Evolutionary conservation across 345 rosid species (phyloP), one percentile per base, ranked within the genome.

Genomic region (Corymbia maculata): DNA sequence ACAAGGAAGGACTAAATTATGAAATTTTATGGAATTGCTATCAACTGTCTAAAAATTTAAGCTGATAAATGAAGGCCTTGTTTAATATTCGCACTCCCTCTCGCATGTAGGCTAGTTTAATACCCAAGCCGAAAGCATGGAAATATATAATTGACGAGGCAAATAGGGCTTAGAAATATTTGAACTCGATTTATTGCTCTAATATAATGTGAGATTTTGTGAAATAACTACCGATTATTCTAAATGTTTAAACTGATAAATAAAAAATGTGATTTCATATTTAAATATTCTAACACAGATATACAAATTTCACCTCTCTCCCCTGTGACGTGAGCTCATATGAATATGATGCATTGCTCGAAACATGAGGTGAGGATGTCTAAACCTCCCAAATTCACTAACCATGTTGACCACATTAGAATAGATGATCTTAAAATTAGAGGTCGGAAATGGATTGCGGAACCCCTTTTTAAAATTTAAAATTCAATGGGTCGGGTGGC

Each of bases 61-160:
- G 24, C 0, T 4, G 3, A 70, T 19, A 70, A 0, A 9, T 16
- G 0, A 16, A 16, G 0, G 2, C 2, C 0, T 8, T 22, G 4
- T 70, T 70, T 32, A 17, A 32, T 16, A 2, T 0, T 1, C 8
- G 8, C 6, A 4, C 79, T 16, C 19, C 1, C 2, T 2, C 1
- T 32, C 13, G 8, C 6, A 0, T 9, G 19, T 68, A 4, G 32
- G 19, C 10, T 68, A 30, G 0, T 68, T 6, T 0, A 30, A 30
- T 68, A 19, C 5, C 12, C 16, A 16, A 16, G 79, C 13, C 4
- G 8, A 17, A 32, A 17, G 21, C 6, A 2, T 17, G 24, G 0
- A 32, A 6, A 16, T 66, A 14, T 14, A 36, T 36, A 36, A 36
- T 36, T 36, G 42, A 36, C 4, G 42, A 36, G 42, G 42, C 42